Evolutionary conservation across 164 flowering plant genomes (phyloP).

Genomic region (Amborella trichopoda): DNA sequence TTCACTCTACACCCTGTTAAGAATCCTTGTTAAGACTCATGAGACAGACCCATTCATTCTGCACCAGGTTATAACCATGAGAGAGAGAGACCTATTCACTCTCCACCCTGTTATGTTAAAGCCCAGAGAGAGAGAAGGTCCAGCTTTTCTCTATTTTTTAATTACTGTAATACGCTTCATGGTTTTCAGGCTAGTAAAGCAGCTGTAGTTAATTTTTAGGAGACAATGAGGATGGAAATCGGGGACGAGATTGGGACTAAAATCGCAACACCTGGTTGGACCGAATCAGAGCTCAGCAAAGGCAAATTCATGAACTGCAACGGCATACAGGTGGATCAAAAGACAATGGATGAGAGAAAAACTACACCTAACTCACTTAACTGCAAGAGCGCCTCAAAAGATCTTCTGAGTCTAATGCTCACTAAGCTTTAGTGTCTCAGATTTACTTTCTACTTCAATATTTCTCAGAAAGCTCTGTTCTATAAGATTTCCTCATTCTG

Average conservation of each 20-base stretch:
- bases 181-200: slow-evolving; percentile 9
- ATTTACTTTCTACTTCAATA: not conserved
- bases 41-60: not conserved
- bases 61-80: not conserved
- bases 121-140: too few relatives aligned
- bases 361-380: not conserved
- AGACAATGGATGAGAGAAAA: slow-evolving; percentile 7
- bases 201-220: slow-evolving; percentile 6
- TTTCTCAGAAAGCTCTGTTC: not conserved
- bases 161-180: not conserved
- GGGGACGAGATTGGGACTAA: slow-evolving; percentile 4
- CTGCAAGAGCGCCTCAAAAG: not conserved
- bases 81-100: not conserved
- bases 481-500: not conserved
- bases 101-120: too few relatives aligned
- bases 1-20: too few relatives aligned
- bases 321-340: slow-evolving; percentile 5
- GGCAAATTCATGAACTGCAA: slow-evolving; percentile 5
- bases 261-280: slow-evolving; percentile 8
- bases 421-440: not conserved
- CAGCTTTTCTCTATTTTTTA: not conserved
- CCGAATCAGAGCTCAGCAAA: slow-evolving; percentile 7
- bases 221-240: slow-evolving; percentile 9
- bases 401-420: not conserved
- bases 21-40: not conserved